Conservation (phyloP, 2,329 filamentous ascomycete species). For the Trichoderma hamatum region DNA sequence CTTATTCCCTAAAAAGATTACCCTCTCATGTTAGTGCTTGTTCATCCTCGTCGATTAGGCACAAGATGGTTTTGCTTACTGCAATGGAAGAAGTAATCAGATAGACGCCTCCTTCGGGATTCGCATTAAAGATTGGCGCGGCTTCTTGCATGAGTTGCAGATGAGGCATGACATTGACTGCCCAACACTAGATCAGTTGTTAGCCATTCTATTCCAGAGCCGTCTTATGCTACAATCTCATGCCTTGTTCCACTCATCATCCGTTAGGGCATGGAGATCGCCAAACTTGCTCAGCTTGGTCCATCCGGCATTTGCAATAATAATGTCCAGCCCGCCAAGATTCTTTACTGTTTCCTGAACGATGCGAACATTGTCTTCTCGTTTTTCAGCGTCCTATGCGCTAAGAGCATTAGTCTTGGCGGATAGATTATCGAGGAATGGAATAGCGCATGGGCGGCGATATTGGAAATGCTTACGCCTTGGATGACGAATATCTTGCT, state of each 20-base stretch:
- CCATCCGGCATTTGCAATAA: slow-evolving; percentile 25
- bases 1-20: neutral
- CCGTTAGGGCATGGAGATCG: slow-evolving; percentile 8
- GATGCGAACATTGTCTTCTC: slow-evolving; percentile 19
- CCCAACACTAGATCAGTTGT: neutral
- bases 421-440: neutral
- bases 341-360: slow-evolving; percentile 14
- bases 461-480: neutral
- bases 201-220: neutral
- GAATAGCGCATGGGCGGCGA: neutral
- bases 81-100: slow-evolving; percentile 20
- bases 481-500: slow-evolving; percentile 6
- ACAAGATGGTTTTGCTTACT: neutral
- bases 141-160: slow-evolving; percentile 23
- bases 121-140: slow-evolving; percentile 19
- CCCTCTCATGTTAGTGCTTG: neutral
- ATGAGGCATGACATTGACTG: slow-evolving; percentile 24
- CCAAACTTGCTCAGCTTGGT: slow-evolving; percentile 16
- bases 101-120: slow-evolving; percentile 20
- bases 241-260: slow-evolving; percentile 25
- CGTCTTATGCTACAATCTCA: neutral
- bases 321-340: slow-evolving; percentile 15
- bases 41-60: too few species aligned
- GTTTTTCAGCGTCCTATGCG: slow-evolving; percentile 12
- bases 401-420: neutral